Percentiles rank a stretch among this genome's conserved stretches.
Conservation (phyloP, 164 flowering plant species). For the Magnolia sinica region DNA sequence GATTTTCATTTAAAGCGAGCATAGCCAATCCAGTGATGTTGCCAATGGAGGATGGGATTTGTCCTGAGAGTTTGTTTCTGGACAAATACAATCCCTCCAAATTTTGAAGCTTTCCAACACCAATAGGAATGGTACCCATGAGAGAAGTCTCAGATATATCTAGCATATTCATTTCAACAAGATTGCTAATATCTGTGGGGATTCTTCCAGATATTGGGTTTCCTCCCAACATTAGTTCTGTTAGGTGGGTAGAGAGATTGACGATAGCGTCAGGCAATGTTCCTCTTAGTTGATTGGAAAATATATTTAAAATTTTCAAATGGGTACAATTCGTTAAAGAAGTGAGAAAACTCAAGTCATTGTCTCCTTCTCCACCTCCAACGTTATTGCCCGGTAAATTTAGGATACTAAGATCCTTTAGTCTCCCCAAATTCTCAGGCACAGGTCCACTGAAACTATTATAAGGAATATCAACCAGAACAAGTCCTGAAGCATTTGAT, state of each 20-base stretch:
- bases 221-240: rapidly evolving
- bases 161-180: background rate
- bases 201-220: background rate
- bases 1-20: background rate
- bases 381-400: rapidly evolving
- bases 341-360: background rate
- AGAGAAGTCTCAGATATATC: background rate
- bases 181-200: background rate
- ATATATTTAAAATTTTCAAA: rapidly evolving
- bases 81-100: background rate
- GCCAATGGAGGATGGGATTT: background rate
- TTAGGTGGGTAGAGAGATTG: background rate
- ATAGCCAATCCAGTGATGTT: background rate
- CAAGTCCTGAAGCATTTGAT: background rate
- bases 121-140: background rate
- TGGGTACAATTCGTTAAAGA: background rate
- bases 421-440: background rate
- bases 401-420: rapidly evolving
- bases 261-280: background rate
- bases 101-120: background rate
- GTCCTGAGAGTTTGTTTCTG: background rate
- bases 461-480: rapidly evolving
- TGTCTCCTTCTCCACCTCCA: background rate
- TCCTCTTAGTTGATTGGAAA: background rate
- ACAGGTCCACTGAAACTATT: background rate